Evolutionary conservation across 352 stramenopile species (phyloP).

Genomic region (Peronospora destructor): DNA sequence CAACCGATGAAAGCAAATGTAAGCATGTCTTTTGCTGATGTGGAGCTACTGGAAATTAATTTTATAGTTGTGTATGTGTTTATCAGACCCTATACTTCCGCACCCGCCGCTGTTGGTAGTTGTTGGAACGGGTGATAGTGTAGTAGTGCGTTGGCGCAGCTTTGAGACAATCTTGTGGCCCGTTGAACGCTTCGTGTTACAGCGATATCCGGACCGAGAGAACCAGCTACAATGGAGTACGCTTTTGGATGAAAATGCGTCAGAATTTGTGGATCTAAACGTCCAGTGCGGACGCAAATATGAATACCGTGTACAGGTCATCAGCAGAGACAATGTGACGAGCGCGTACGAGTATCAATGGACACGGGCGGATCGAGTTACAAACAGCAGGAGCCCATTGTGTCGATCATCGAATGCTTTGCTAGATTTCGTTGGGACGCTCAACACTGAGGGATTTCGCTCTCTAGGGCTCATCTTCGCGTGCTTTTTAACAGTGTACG

Average conservation of each 20-base stretch:
- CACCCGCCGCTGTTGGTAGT: constrained; percentile 42
- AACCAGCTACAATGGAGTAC: constrained; percentile 34
- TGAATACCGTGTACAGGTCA: constrained; percentile 37
- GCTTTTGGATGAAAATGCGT: constrained; percentile 33
- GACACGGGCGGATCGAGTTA: constrained; percentile 12
- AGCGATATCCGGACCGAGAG: constrained; percentile 35
- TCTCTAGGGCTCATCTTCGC: constrained; percentile 43
- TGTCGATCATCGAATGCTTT: constrained; percentile 14
- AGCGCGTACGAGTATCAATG: constrained; percentile 46
- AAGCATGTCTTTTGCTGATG: constrained; percentile 5
- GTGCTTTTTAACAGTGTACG: constrained; percentile 53
- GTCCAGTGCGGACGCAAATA: constrained; percentile 32
- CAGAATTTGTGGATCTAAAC: constrained; percentile 27
- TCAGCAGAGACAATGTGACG: constrained; percentile 29
- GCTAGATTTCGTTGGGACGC: constrained; percentile 14
- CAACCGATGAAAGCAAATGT: constrained; percentile 26
- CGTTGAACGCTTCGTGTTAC: constrained; percentile 36
- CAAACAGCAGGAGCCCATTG: constrained; percentile 1
- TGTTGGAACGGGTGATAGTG: constrained; percentile 31
- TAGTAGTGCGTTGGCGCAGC: constrained; percentile 40
- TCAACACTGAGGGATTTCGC: constrained; percentile 33
- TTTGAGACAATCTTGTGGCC: constrained; percentile 40
- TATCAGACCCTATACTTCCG: constrained; percentile 40
- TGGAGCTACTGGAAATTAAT: constrained; percentile 1
- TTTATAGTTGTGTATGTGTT: background rate